These are phyloP conservation scores for Talaromyces wortmannii DNA, from an alignment of 495 filamentous ascomycete species.

Conservation along the genomic window DNA sequence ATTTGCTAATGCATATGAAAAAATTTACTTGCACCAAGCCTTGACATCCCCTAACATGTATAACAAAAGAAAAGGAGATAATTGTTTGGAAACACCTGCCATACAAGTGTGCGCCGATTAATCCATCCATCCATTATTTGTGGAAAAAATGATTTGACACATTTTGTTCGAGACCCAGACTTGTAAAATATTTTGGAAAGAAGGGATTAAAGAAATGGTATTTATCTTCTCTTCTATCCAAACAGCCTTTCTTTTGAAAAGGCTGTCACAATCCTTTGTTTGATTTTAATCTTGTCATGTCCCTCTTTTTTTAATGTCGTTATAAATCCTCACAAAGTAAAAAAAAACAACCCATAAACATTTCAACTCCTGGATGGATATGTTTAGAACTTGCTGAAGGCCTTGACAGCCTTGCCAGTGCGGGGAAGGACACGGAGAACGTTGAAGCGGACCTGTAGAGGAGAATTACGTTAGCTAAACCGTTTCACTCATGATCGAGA, in stretches of 20 bases:
- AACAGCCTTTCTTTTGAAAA: background rate
- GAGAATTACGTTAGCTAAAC: background rate
- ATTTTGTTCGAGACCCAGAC: no score
- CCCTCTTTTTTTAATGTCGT: slow-evolving; percentile 18
- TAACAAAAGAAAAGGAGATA: background rate
- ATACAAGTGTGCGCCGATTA: background rate
- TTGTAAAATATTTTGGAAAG: no score
- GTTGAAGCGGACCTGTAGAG: slow-evolving; percentile 90
- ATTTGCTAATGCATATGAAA: background rate
- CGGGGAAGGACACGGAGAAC: slow-evolving; percentile 92
- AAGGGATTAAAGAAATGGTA: no score
- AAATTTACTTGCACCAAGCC: background rate
- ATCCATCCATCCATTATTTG: background rate
- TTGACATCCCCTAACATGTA: background rate
- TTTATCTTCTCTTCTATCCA: background rate
- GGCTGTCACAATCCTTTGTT: slow-evolving; percentile 7
- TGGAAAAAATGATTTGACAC: background rate
- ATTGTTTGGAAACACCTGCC: background rate
- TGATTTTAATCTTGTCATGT: slow-evolving; percentile 36
- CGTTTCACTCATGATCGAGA: background rate
- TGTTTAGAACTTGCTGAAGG: slow-evolving; percentile 93
- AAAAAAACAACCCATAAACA: slow-evolving; percentile 24
- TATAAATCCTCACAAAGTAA: background rate
- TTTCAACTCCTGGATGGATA: slow-evolving; percentile 14
- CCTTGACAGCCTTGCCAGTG: slow-evolving; percentile 95